Conservation (phyloP, 495 filamentous ascomycete genomes). For the Neurospora africana region DNA sequence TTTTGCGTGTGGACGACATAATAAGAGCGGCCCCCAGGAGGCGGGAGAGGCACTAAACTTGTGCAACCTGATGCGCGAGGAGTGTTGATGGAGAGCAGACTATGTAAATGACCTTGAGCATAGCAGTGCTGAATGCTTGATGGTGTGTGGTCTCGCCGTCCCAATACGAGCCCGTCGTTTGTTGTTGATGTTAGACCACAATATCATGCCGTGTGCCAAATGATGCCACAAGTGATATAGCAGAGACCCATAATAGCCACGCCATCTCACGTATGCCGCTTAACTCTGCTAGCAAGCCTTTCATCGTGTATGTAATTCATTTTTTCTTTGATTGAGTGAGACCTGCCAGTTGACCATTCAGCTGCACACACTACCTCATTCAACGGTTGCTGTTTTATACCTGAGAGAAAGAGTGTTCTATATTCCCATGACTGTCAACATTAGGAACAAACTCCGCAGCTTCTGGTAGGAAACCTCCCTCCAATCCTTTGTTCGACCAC, state of each 20-base stretch:
- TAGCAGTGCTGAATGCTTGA: background rate
- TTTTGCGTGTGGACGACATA: constrained; percentile 29
- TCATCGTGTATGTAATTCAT: background rate
- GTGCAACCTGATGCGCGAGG: background rate
- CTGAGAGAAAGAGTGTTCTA: background rate
- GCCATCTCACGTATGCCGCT: background rate
- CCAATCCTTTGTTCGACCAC: background rate
- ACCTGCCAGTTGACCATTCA: background rate
- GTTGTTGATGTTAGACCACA: background rate
- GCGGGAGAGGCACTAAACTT: constrained; percentile 21
- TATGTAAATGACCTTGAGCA: background rate
- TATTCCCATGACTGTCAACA: background rate
- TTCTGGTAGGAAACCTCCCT: background rate
- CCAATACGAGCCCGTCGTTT: background rate
- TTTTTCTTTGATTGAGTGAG: background rate
- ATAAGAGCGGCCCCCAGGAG: constrained; percentile 30
- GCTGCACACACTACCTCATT: background rate
- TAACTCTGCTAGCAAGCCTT: background rate
- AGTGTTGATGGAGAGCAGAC: background rate
- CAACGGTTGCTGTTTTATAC: too few relatives aligned
- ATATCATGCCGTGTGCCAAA: background rate
- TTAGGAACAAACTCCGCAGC: background rate
- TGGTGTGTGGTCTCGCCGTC: background rate
- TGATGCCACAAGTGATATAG: background rate
- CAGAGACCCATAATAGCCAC: background rate